These are phyloP conservation scores for Chamaecrista fasciculata DNA, from an alignment of 306 rosid genomes.

Conservation along the genomic window DNA sequence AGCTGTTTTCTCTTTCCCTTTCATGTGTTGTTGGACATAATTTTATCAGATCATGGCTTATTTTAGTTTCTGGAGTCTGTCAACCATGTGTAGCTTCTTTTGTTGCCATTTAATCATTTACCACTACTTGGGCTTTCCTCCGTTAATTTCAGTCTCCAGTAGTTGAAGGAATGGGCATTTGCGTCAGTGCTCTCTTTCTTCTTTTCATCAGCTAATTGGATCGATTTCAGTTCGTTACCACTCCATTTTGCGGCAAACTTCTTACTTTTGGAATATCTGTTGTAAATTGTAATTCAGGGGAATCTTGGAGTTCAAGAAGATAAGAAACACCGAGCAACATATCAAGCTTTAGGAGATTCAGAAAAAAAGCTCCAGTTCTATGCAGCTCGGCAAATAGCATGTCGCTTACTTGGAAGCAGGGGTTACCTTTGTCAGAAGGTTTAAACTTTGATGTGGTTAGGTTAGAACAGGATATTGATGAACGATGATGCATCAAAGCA, in stretches of 20 bases:
- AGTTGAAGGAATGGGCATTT: neutral
- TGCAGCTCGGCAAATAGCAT: slow-evolving; percentile 90
- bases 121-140: neutral
- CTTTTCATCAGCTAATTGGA: neutral
- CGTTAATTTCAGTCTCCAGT: neutral
- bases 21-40: no score
- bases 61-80: neutral
- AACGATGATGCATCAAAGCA: neutral
- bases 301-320: slow-evolving; percentile 60
- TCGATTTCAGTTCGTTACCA: neutral
- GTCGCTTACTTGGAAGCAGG: slow-evolving; percentile 89
- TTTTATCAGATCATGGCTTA: neutral
- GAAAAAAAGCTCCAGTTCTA: slow-evolving; percentile 75
- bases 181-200: neutral
- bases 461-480: neutral
- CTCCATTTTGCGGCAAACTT: neutral
- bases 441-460: neutral
- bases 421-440: slow-evolving; percentile 98
- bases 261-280: neutral
- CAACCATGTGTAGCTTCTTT: neutral
- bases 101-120: neutral
- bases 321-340: slow-evolving; percentile 82
- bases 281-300: slow-evolving; percentile 46
- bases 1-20: no score
- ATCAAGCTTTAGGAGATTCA: slow-evolving; percentile 68